Evolutionary conservation across 768 basidiomycete species (phyloP), one percentile per base, ranked within the genome.

Genomic region (Suillus alpinus): DNA sequence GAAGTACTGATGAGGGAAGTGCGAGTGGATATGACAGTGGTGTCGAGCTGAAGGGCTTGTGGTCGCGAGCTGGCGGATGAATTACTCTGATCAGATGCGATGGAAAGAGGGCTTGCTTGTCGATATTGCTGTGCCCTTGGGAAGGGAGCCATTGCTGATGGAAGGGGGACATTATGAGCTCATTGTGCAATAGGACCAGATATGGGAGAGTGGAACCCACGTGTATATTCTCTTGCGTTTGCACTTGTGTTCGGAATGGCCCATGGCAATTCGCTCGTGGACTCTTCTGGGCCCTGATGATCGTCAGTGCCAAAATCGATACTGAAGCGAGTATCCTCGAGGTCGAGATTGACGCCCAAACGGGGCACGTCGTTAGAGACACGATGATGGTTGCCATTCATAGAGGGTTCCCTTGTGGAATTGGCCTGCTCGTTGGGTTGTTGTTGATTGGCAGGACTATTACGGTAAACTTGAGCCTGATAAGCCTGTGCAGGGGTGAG

Each of bases 401-500:
- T 63, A 23, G 59, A 61, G 55, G 64, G 68, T 39, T 63, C 65
- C 23, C 16, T 55, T 59, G 75, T 59, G 66, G 71, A 73, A 41
- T 69, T 67, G 59, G 65, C 49, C 49, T 67, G 65, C 37, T 67
- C 63, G 43, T 51, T 29, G 20, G 47, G 41, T 3, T 65, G 62
- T 29, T 67, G 69, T 29, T 72, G 74, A 16, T 66, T 68, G 51
- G 74, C 67, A 44, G 80, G 75, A 59, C 72, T 78, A 67, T 79
- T 83, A 60, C 73, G 75, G 67, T 86, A 86, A 50, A 91, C 81
- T 71, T 92, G 89, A 8, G 86, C 85, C 68, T 91, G 92, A 75
- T 92, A 92, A 39, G 88, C 86, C 71, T 93, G 91, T 10, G 89
- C 88, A 47, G 89, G 85, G 4, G 89, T 89, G 56, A 91, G 81